Evolutionary conservation across 176 grass and related monocot genomes (phyloP).

Genomic region (Lolium rigidum): DNA sequence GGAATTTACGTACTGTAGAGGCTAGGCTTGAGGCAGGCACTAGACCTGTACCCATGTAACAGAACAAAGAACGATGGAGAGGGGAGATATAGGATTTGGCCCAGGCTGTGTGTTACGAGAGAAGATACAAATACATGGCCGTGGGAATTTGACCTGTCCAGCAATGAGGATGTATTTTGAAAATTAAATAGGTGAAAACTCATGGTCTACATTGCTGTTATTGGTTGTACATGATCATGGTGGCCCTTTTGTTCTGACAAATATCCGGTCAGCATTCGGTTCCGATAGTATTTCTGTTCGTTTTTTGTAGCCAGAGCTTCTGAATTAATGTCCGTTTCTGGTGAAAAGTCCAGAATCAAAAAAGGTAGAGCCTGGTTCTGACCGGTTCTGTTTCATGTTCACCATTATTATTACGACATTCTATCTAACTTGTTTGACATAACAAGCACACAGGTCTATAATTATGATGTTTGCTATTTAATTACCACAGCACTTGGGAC

Average conservation of each 20-base stretch:
- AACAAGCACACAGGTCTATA: constrained; percentile 6
- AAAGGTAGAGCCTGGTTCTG: neutral
- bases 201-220: neutral
- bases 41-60: neutral
- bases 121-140: neutral
- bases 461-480: constrained; percentile 24
- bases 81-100: neutral
- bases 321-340: neutral
- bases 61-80: neutral
- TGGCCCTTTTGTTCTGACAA: too few species aligned
- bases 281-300: too few species aligned
- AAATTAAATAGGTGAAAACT: neutral
- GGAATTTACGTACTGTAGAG: neutral
- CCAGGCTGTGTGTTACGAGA: neutral
- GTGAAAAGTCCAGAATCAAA: neutral
- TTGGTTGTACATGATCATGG: neutral
- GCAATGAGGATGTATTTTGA: neutral
- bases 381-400: neutral
- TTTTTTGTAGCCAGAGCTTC: neutral
- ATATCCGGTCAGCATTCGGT: too few species aligned
- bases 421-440: neutral
- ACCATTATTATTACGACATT: neutral
- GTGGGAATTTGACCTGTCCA: neutral
- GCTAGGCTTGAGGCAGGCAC: neutral
- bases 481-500: constrained; percentile 76